Evolutionary conservation across 2,329 filamentous ascomycete species (phyloP), one percentile per base, ranked within the genome.

Genomic region (Diaporthe aspalathi): DNA sequence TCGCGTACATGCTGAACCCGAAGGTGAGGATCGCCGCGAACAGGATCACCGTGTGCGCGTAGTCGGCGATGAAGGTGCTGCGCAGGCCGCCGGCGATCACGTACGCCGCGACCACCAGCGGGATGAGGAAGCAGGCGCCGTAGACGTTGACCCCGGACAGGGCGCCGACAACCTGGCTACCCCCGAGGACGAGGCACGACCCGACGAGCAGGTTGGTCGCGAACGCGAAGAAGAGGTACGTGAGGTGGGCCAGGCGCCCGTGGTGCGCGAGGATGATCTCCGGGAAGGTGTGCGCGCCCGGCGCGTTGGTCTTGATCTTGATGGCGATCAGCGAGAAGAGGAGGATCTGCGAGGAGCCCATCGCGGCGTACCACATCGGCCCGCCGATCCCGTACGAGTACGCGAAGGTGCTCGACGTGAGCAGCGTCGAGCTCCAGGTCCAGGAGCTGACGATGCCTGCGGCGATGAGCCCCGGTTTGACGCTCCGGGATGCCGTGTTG

Each of bases 381-480:
- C 81, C 82, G 54, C 78, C 79, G 53, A 84, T 80, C 56, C 82
- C 82, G 75, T 84, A 84, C 4, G 73, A 74, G 70, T 84, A 84
- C 0, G 81, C 81, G 72, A 84, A 81, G 2, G 82, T 83, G 11
- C 78, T 81, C 12, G 80, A 81, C 9, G 80, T 81, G 69, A 84
- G 70, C 32, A 84, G 78, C 7, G 85, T 86, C 7, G 84, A 82
- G 22, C 81, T 81, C 83, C 83, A 86, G 5, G 84, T 86, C 84
- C 84, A 86, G 2, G 84, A 83, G 5, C 81, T 84, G 16, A 86
- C 84, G 67, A 86, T 83, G 5, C 83, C 83, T 8, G 81, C 81
- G 5, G 83, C 82, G 62, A 85, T 84, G 6, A 86, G 80, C 8
- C 84, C 84, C 1, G 84, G 82, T 67, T 83, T 83, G 50, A 84